phyloP scores from a whole-genome alignment of 2,329 filamentous ascomycete species.

The Emericellopsis atlantica region DNA sequence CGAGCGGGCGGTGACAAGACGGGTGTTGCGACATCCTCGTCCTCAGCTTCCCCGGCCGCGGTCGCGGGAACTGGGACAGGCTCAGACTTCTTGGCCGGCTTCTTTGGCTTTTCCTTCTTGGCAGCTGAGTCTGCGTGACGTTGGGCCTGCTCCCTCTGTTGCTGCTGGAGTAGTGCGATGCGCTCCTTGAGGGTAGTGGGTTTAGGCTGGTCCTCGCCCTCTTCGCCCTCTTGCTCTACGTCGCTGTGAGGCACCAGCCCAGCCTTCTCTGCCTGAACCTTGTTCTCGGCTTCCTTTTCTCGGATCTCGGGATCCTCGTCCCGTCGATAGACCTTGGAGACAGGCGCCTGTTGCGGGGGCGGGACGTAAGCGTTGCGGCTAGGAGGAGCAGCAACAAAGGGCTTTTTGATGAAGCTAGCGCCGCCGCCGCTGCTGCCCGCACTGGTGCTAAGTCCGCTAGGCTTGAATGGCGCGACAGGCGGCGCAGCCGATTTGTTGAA shows the following conservation, averaged over 20 bases:
- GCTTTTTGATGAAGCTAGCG: constrained; percentile 81
- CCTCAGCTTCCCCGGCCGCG: constrained; percentile 16
- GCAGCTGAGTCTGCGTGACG: constrained; percentile 65
- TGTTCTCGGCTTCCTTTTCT: constrained; percentile 52
- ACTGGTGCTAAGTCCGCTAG: constrained; percentile 46
- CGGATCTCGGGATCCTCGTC: constrained; percentile 73
- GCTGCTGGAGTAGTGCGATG: constrained; percentile 85
- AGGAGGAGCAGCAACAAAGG: constrained; percentile 88
- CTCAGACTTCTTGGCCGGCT: constrained; percentile 51
- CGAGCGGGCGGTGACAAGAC: neutral
- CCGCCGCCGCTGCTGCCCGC: constrained; percentile 27
- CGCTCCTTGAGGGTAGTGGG: constrained; percentile 88
- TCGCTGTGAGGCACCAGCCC: constrained; percentile 37
- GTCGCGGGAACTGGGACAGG: constrained; percentile 7
- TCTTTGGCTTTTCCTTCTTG: constrained; percentile 83
- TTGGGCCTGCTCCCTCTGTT: constrained; percentile 80
- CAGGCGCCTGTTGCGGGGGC: constrained; percentile 55
- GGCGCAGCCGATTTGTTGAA: constrained; percentile 87
- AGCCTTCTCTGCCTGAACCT: constrained; percentile 56
- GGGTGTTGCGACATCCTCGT: constrained; percentile 18
- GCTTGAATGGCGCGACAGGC: constrained; percentile 84
- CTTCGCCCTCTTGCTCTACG: constrained; percentile 31
- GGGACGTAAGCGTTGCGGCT: constrained; percentile 87
- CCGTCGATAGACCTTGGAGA: constrained; percentile 66
- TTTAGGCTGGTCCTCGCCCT: constrained; percentile 72